Evolutionary conservation across 352 stramenopile genomes (phyloP).

Genomic region (Phytophthora pseudosyringae): DNA sequence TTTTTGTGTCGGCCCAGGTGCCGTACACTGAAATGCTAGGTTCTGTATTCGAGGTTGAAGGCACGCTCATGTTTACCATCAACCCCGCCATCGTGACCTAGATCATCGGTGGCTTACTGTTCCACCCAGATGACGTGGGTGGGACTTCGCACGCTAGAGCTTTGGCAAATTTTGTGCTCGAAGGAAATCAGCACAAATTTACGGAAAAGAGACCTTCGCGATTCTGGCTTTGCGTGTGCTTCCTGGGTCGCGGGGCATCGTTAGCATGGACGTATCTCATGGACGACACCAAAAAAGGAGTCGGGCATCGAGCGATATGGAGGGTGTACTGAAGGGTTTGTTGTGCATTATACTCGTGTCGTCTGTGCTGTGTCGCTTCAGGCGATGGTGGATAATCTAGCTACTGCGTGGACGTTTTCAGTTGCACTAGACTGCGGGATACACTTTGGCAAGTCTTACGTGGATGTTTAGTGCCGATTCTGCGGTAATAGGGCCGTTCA

Average conservation of each 20-base stretch:
- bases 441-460: conserved; percentile 16
- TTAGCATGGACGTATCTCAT: conserved; percentile 26
- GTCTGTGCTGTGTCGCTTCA: conserved; percentile 13
- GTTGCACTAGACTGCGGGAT: conserved; percentile 7
- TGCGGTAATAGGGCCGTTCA: not conserved
- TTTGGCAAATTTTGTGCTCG: not conserved
- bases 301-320: not conserved
- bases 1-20: too few species aligned
- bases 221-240: conserved; percentile 22
- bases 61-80: not conserved
- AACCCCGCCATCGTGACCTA: not conserved
- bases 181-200: not conserved
- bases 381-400: not conserved
- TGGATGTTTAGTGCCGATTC: conserved; percentile 20
- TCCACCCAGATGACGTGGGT: not conserved
- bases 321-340: conserved; percentile 8
- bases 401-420: conserved; percentile 6
- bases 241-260: conserved; percentile 13
- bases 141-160: not conserved
- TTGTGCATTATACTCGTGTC: conserved; percentile 8
- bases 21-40: not conserved
- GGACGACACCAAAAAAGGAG: not conserved
- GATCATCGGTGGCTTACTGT: not conserved
- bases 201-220: conserved; percentile 18
- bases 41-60: conserved; percentile 1